Base-by-base conservation (phyloP, 1,284 basidiomycete species). In the Pyrrhoderma noxium region DNA sequence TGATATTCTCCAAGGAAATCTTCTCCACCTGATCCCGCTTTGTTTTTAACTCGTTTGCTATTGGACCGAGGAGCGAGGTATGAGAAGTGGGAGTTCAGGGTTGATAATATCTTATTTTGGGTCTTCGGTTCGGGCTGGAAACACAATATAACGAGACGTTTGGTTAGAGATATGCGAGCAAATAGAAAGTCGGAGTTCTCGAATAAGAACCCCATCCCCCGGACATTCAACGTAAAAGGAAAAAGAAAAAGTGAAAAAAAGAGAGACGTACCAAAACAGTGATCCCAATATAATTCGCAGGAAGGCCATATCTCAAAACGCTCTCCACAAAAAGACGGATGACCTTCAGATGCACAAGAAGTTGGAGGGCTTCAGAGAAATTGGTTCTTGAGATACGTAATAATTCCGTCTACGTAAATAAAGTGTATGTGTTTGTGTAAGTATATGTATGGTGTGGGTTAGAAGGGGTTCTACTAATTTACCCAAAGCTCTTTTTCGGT, bases 401-500 rank as follows among this genome's bases (percentile, higher is more conserved):
- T 2, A 99, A 77, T 63, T 99, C 96, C 18, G 93, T 92, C 93
- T 96, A 61, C 18, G 14, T 41, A 9, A 16, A 14, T 44, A 25
- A 21, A 21, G 25, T 47, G 51, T n/a, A 42, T 34, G 45, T 9
- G 38, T 27, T 18, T 27, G 23, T 44, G 36, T 37, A 42, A 34
- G 19, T 40, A 18, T 18, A 7, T n/a, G n/a, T n/a, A n/a, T n/a
- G n/a, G n/a, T n/a, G n/a, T n/a, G n/a, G n/a, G n/a, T n/a, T n/a
- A n/a, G n/a, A n/a, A 8, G n/a, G n/a, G 8, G 38, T 18, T 49
- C 3, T 55, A 41, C 41, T 59, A 49, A 42, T 16, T 52, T 53
- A 94, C 93, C 96, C 96, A 99, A 49, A 98, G 84, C 65, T 99
- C 94, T 71, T 93, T 95, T 74, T 99, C 96, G 42, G 93, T 89